Conservation (phyloP, 2,329 filamentous ascomycete species). For the Peltaster fructicola region DNA sequence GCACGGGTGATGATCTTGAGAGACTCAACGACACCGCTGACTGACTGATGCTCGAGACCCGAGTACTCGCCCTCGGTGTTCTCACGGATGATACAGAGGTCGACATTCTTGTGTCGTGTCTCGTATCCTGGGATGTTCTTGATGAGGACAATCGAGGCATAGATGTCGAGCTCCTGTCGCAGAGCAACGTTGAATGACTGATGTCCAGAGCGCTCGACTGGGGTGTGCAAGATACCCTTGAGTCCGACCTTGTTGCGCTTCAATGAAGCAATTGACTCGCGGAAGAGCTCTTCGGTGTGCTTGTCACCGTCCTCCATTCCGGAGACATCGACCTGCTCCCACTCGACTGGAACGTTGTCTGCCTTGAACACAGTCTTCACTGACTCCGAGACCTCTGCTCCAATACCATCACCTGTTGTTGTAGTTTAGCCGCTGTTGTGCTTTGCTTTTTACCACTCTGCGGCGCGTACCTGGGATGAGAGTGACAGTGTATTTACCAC, state of each 20-base stretch:
- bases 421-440: slow-evolving; percentile 2
- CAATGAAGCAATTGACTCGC: slow-evolving; percentile 84
- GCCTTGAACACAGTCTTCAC: slow-evolving; percentile 99
- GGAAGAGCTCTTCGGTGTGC: slow-evolving; percentile 86
- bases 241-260: slow-evolving; percentile 97
- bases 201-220: slow-evolving; percentile 90
- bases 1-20: slow-evolving; percentile 99
- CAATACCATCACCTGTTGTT: slow-evolving; percentile 66
- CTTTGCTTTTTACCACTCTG: slow-evolving; percentile 2
- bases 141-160: slow-evolving; percentile 91
- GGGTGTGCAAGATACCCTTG: slow-evolving; percentile 97
- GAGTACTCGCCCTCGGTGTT: slow-evolving; percentile 99
- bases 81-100: slow-evolving; percentile 98
- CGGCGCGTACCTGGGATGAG: slow-evolving; percentile 65
- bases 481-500: slow-evolving; percentile 97
- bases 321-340: slow-evolving; percentile 94
- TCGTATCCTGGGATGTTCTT: slow-evolving; percentile 99
- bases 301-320: slow-evolving; percentile 73
- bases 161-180: slow-evolving; percentile 98
- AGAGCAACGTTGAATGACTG: slow-evolving; percentile 99
- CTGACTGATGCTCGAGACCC: slow-evolving; percentile 95
- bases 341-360: slow-evolving; percentile 95
- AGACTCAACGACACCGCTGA: slow-evolving; percentile 89
- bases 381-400: slow-evolving; percentile 90
- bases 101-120: slow-evolving; percentile 92